Evolutionary conservation across 352 stramenopile species (phyloP).

Genomic region (Phytophthora uliginosa): DNA sequence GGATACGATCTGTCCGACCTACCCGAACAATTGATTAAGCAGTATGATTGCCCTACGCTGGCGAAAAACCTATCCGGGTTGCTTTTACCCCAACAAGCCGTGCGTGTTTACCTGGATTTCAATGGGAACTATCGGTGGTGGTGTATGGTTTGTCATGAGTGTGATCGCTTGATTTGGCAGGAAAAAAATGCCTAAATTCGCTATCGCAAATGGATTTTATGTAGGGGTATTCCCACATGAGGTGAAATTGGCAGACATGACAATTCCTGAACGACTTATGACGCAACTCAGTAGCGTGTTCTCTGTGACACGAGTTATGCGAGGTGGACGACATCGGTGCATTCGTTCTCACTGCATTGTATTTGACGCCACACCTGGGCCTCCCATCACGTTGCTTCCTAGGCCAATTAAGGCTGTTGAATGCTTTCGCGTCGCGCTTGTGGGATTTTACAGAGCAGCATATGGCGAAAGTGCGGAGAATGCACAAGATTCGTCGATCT

Average conservation of each 20-base stretch:
- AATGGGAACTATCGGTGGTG: too few relatives aligned
- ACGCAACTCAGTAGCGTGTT: neutral
- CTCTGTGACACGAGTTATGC: neutral
- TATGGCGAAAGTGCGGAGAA: neutral
- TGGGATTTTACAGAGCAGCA: constrained; percentile 8
- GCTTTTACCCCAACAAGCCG: too few relatives aligned
- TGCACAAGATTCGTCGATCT: constrained; percentile 3
- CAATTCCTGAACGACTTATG: neutral
- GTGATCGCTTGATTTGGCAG: too few relatives aligned
- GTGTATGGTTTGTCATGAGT: too few relatives aligned
- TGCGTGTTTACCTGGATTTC: too few relatives aligned
- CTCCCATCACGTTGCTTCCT: too few relatives aligned
- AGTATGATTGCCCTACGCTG: too few relatives aligned
- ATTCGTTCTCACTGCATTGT: neutral
- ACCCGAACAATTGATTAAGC: too few relatives aligned
- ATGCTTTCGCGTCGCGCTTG: too few relatives aligned
- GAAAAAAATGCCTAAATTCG: neutral
- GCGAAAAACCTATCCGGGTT: too few relatives aligned
- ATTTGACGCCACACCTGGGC: neutral
- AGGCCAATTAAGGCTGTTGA: too few relatives aligned
- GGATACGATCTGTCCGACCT: too few relatives aligned
- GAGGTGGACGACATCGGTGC: neutral
- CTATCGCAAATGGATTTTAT: neutral
- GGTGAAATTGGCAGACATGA: neutral
- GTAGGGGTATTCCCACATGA: neutral